These are phyloP conservation scores for Paramecium octaurelia DNA, from an alignment of 73 alveolate species.

Conservation along the genomic window DNA sequence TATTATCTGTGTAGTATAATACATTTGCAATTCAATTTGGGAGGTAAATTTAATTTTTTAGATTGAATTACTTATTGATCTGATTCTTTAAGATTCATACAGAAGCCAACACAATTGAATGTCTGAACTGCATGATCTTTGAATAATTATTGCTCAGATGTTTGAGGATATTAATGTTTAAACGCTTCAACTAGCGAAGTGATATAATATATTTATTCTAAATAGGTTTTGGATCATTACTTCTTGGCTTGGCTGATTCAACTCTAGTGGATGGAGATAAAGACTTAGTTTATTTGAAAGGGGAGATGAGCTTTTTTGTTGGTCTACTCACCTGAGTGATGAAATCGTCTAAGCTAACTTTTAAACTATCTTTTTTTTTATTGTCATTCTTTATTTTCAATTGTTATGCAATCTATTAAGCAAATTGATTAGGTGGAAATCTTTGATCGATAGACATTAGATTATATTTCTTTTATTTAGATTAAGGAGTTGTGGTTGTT, in stretches of 20 bases:
- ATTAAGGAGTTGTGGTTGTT: neutral
- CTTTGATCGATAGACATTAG: neutral
- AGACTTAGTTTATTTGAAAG: constrained; percentile 5
- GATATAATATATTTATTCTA: neutral
- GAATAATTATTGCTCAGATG: neutral
- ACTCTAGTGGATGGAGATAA: neutral
- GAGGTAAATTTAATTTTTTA: neutral
- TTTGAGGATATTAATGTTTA: neutral
- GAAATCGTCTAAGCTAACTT: neutral
- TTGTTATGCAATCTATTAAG: constrained; percentile 9
- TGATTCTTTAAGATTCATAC: neutral
- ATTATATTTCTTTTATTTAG: neutral
- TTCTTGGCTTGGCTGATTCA: neutral
- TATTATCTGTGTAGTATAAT: neutral
- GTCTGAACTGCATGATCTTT: constrained; percentile 27
- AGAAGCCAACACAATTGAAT: constrained; percentile 29
- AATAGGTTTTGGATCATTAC: neutral
- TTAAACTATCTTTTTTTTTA: neutral
- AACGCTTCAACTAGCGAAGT: neutral
- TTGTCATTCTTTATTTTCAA: neutral
- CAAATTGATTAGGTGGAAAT: neutral
- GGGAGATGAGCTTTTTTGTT: neutral
- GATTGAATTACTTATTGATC: neutral
- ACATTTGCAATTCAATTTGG: neutral
- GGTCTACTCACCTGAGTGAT: neutral